Percentiles rank a stretch among this genome's conserved stretches.
phyloP scores from a whole-genome alignment of 75 land plant species.

The Pinus albicaulis region DNA sequence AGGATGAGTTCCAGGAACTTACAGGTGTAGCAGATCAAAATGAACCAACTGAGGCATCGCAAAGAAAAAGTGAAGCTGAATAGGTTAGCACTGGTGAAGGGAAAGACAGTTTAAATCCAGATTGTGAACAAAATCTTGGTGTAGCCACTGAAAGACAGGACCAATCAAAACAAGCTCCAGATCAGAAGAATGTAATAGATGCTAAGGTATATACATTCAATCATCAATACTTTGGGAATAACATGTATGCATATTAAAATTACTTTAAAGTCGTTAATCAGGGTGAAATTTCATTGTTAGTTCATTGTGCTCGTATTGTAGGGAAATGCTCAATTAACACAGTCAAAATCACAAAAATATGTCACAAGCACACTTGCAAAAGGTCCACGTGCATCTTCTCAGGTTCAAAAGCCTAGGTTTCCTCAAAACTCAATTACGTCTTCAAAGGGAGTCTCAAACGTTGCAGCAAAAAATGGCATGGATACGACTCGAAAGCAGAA shows the following conservation, averaged over 20 bases:
- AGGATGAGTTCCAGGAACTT: neutral
- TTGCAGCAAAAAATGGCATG: neutral
- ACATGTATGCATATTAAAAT: too few relatives aligned
- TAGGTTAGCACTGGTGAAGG: neutral
- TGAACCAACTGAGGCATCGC: neutral
- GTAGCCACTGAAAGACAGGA: neutral
- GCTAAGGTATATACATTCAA: conserved; percentile 7
- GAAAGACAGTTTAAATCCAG: neutral
- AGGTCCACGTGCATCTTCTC: conserved; percentile 6
- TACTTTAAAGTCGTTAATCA: neutral
- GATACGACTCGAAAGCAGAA: conserved; percentile 1
- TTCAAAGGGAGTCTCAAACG: conserved; percentile 3
- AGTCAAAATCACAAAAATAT: neutral
- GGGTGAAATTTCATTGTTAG: neutral
- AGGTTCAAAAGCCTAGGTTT: neutral
- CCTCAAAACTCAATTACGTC: neutral
- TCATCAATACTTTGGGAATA: neutral
- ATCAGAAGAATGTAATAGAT: conserved; percentile 1
- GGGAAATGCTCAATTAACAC: neutral
- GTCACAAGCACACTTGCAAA: neutral
- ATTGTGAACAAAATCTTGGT: neutral
- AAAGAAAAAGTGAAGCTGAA: neutral
- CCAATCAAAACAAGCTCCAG: neutral
- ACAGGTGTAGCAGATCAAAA: neutral
- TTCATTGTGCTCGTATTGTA: neutral